Base-by-base conservation (phyloP, 2,329 filamentous ascomycete species). In the Pleomassaria siparia region DNA sequence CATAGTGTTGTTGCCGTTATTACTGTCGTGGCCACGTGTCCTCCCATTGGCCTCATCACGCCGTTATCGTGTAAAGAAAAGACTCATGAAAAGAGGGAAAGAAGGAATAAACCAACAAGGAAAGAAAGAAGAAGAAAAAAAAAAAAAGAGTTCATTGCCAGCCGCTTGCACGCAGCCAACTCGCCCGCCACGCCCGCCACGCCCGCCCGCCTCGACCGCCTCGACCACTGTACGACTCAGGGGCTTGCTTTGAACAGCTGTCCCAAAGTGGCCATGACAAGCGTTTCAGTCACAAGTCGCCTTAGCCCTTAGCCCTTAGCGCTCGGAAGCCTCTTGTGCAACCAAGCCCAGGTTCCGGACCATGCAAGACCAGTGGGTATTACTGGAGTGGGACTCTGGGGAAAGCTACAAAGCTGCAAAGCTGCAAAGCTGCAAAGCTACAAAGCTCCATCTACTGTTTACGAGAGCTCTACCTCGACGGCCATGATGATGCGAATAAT, bases 1-100 rank as follows among this genome's bases (percentile, higher is more conserved):
- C n/a, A n/a, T n/a, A n/a, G n/a, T n/a, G n/a, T n/a, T n/a, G n/a
- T n/a, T n/a, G n/a, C n/a, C n/a, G n/a, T n/a, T n/a, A n/a, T n/a
- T n/a, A n/a, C n/a, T n/a, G n/a, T n/a, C n/a, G n/a, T n/a, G n/a
- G 60, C 54, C 62, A 61, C 53, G 51, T 63, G 60, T 51, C 59
- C 59, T 56, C 46, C 56, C 37, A 61, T 58, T 60, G 60, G 52
- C 29, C 43, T 28, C 48, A 48, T 37, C 43, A 29, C 29, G 16
- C 32, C n/a, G n/a, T n/a, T n/a, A n/a, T n/a, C n/a, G n/a, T n/a
- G n/a, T n/a, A n/a, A n/a, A n/a, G n/a, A n/a, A n/a, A n/a, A n/a
- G n/a, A n/a, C n/a, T n/a, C n/a, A n/a, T n/a, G n/a, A n/a, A n/a
- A n/a, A n/a, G n/a, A n/a, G n/a, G n/a, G n/a, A n/a, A n/a, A n/a